Percentiles rank a stretch among this genome's conserved stretches.
These are phyloP conservation scores for Suillus spraguei DNA, from an alignment of 768 basidiomycete genomes.

Conservation along the genomic window DNA sequence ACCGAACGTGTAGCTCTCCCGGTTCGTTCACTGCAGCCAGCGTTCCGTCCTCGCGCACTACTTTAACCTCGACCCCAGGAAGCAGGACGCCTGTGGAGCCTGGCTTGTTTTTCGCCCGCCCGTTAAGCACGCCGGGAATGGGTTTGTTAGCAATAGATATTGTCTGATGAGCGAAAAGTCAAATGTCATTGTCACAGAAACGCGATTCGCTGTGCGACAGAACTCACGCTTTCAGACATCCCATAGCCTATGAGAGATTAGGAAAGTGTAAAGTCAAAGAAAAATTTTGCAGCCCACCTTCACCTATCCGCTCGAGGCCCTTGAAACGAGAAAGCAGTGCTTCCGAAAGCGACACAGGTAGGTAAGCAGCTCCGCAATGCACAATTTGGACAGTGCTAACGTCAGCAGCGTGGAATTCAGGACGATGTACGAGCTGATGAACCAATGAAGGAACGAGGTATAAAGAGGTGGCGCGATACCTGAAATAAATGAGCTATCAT, in stretches of 20 bases:
- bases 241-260: conserved; percentile 56
- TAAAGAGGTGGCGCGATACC: conserved; percentile 55
- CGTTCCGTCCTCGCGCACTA: conserved; percentile 58
- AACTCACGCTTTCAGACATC: conserved; percentile 65
- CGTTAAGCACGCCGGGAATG: conserved; percentile 45
- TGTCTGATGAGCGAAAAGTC: conserved; percentile 44
- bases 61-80: conserved; percentile 66
- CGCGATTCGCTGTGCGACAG: neutral
- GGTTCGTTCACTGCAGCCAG: conserved; percentile 57
- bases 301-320: conserved; percentile 34
- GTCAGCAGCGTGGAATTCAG: conserved; percentile 45
- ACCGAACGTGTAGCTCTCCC: conserved; percentile 66
- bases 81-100: conserved; percentile 60
- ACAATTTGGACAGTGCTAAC: conserved; percentile 50
- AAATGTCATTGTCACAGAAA: neutral
- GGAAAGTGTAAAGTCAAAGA: conserved; percentile 5
- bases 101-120: conserved; percentile 39
- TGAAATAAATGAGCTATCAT: conserved; percentile 24
- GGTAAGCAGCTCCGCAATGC: conserved; percentile 64
- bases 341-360: conserved; percentile 55
- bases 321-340: conserved; percentile 44
- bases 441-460: conserved; percentile 63
- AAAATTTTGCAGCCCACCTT: conserved; percentile 43
- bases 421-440: conserved; percentile 65
- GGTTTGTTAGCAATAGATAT: conserved; percentile 51